A percentile compares a stretch with the other conserved stretches of the same genome.
Conservation (phyloP, 805 yeast genomes). For the Kuraishia cidri region DNA sequence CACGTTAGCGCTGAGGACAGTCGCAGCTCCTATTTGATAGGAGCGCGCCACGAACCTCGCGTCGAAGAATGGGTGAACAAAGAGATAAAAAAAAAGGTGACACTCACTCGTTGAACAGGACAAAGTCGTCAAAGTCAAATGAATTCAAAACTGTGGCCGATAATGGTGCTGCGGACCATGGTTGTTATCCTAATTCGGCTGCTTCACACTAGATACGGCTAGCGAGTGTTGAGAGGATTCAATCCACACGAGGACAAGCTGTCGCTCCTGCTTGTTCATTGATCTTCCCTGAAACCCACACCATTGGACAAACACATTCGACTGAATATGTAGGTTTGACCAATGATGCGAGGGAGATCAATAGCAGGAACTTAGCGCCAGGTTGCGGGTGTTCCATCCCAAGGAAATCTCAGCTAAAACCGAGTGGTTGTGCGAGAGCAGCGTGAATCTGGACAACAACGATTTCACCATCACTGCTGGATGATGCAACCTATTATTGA, state of each 20-base stretch:
- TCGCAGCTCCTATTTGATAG: background rate
- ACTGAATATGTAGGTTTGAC: too few species aligned
- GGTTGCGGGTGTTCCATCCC: too few species aligned
- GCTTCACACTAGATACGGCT: background rate
- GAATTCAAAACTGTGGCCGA: background rate
- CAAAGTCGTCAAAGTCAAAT: constrained; percentile 5
- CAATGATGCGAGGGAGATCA: too few species aligned
- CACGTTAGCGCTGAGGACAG: constrained; percentile 6
- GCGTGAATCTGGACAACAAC: too few species aligned
- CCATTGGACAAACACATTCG: too few species aligned
- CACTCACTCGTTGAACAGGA: constrained; percentile 3
- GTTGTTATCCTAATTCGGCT: background rate
- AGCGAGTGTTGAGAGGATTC: background rate
- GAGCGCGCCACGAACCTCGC: constrained; percentile 4
- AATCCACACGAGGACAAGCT: too few species aligned
- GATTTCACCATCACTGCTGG: constrained; percentile 7
- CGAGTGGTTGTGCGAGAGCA: too few species aligned
- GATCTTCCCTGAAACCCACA: too few species aligned
- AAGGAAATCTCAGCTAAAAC: too few species aligned
- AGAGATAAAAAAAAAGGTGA: background rate
- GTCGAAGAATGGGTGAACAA: background rate
- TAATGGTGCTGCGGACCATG: constrained; percentile 7
- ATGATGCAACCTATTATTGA: constrained; percentile 6
- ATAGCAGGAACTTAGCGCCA: too few species aligned
- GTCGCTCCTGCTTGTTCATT: too few species aligned